Conservation (phyloP, 108 stramenopile genomes). For the Cafeteria roenbergensis region DNA sequence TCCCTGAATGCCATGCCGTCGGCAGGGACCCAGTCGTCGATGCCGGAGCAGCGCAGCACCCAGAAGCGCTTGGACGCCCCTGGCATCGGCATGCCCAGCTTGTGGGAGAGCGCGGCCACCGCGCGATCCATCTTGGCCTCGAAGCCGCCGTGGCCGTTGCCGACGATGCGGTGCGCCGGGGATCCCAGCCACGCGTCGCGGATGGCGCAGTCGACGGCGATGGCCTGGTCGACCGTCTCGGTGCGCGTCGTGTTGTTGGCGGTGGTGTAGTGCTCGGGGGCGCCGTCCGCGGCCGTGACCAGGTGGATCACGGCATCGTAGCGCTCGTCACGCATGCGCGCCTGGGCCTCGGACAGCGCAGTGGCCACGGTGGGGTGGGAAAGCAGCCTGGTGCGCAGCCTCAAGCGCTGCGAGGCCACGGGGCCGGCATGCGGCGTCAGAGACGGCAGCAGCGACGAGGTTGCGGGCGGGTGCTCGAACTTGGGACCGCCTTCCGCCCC, state of each 20-base stretch:
- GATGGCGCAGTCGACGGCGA: slow-evolving; percentile 53
- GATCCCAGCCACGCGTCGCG: slow-evolving; percentile 31
- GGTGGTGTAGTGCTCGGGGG: slow-evolving; percentile 61
- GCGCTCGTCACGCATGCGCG: slow-evolving; percentile 30
- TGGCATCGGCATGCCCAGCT: too few species aligned
- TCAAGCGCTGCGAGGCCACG: too few species aligned
- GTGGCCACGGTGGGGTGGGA: background rate
- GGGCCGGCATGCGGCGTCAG: too few species aligned
- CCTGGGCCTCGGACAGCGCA: too few species aligned
- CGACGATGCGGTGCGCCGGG: slow-evolving; percentile 20
- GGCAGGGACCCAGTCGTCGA: too few species aligned
- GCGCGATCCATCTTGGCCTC: slow-evolving; percentile 17
- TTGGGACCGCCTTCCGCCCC: too few species aligned
- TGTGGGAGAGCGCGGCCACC: background rate
- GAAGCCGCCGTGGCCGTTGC: slow-evolving; percentile 29
- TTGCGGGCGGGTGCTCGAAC: too few species aligned
- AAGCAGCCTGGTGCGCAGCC: too few species aligned
- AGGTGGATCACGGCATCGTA: slow-evolving; percentile 87
- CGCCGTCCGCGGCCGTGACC: slow-evolving; percentile 80
- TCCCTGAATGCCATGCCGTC: too few species aligned
- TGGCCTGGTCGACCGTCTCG: slow-evolving; percentile 65
- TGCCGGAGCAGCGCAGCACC: too few species aligned
- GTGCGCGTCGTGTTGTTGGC: slow-evolving; percentile 73
- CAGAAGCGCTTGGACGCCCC: too few species aligned
- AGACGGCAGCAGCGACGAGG: slow-evolving; percentile 49